Evolutionary conservation across 208 protist genomes (phyloP).

Genomic region (Pavlovales sp.): DNA sequence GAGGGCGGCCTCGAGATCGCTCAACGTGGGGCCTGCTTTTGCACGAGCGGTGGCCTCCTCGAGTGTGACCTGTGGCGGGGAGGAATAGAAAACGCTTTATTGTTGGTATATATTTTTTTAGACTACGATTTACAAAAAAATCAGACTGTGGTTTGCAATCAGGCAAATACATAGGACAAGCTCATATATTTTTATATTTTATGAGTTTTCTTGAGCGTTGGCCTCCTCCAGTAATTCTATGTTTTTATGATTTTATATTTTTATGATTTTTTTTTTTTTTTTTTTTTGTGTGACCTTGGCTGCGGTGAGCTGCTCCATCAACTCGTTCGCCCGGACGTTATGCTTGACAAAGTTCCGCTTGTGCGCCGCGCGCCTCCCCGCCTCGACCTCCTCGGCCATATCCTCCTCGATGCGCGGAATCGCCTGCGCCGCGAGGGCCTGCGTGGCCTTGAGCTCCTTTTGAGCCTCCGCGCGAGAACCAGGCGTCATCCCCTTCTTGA

Average conservation of each 20-base stretch:
- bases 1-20: not conserved
- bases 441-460: not conserved
- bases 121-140: no score
- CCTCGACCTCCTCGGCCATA: not conserved
- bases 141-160: no score
- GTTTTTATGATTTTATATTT: no score
- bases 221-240: no score
- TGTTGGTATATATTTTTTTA: no score
- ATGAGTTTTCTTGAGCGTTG: no score
- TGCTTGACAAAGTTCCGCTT: not conserved
- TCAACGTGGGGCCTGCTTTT: not conserved
- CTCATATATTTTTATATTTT: no score
- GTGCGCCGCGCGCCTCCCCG: not conserved
- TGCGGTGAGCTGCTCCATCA: not conserved
- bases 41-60: not conserved
- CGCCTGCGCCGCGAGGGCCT: not conserved
- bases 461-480: no score
- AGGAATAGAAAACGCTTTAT: no score
- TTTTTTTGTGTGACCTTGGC: not conserved
- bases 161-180: no score
- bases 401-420: not conserved
- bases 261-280: no score
- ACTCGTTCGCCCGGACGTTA: not conserved
- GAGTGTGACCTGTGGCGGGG: not conserved
- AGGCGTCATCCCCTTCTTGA: not conserved